These are phyloP conservation scores for Sporothrix luriei DNA, from an alignment of 2,329 filamentous ascomycete species.

Conservation along the genomic window DNA sequence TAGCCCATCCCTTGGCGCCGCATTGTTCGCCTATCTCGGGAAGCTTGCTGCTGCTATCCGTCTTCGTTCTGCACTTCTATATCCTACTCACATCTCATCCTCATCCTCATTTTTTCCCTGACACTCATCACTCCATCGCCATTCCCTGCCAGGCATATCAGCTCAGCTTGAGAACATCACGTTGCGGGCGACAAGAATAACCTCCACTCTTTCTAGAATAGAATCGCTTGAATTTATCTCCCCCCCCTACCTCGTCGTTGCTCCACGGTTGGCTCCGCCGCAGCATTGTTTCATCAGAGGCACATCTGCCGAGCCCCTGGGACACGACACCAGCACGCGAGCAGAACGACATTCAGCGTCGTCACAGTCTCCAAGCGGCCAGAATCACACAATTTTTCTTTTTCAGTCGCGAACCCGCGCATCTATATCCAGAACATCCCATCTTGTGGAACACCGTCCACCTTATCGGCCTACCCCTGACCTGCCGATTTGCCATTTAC, in stretches of 20 bases:
- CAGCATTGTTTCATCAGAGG: slow-evolving; percentile 33
- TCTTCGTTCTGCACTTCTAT: neutral
- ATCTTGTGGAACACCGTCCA: slow-evolving; percentile 6
- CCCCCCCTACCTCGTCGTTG: too few species aligned
- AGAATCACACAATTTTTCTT: neutral
- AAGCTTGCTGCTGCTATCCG: neutral
- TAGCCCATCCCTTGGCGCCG: neutral
- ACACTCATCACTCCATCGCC: slow-evolving; percentile 2
- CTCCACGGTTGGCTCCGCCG: slow-evolving; percentile 28
- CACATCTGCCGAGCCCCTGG: slow-evolving; percentile 15
- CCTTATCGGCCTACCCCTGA: slow-evolving; percentile 6
- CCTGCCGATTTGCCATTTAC: slow-evolving; percentile 20
- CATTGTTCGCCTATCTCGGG: neutral
- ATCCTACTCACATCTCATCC: neutral
- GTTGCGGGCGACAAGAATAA: neutral
- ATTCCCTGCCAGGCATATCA: neutral
- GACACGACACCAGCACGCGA: neutral
- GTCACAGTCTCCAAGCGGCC: too few species aligned
- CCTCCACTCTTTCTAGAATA: neutral
- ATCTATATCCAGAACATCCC: neutral
- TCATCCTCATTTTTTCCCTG: neutral
- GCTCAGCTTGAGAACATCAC: neutral
- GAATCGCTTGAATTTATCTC: neutral
- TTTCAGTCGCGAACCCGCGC: neutral
- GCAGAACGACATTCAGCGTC: neutral